Percentiles rank a stretch among this genome's conserved stretches.
Evolutionary conservation across 805 yeast genomes (phyloP).

Genomic region (Metschnikowia aberdeeniae): DNA sequence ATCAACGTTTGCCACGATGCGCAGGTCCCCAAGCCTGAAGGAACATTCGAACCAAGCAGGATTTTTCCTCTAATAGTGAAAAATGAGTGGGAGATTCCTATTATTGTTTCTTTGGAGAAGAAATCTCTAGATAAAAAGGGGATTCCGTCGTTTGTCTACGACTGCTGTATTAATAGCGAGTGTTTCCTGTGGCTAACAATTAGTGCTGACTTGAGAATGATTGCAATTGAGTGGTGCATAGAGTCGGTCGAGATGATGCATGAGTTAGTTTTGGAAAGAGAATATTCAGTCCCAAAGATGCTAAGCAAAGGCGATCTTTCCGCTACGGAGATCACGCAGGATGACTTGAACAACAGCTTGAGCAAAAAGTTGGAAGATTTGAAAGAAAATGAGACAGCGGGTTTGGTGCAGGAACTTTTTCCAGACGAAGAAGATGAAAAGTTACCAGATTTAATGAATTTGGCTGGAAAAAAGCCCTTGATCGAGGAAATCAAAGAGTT

Average conservation of each 20-base stretch:
- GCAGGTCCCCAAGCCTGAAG: constrained; percentile 59
- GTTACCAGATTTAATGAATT: constrained; percentile 30
- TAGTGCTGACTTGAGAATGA: constrained; percentile 56
- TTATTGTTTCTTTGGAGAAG: constrained; percentile 57
- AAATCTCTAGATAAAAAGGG: constrained; percentile 71
- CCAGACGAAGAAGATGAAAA: constrained; percentile 13
- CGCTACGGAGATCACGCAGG: constrained; percentile 39
- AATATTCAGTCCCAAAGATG: constrained; percentile 67
- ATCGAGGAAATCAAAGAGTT: constrained; percentile 52
- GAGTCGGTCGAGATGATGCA: constrained; percentile 66
- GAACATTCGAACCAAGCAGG: constrained; percentile 49
- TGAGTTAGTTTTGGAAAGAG: constrained; percentile 53
- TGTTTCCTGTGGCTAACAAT: constrained; percentile 60
- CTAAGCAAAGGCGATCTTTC: constrained; percentile 60
- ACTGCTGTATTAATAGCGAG: constrained; percentile 68
- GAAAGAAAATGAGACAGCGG: constrained; percentile 39
- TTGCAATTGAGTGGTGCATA: constrained; percentile 77
- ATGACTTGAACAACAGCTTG: constrained; percentile 41
- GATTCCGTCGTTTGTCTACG: constrained; percentile 57
- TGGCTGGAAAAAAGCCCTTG: constrained; percentile 32
- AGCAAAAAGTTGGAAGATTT: constrained; percentile 33
- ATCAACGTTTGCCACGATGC: constrained; percentile 69
- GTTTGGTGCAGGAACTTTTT: constrained; percentile 39
- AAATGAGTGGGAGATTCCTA: constrained; percentile 83
- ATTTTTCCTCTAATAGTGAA: constrained; percentile 63